Evolutionary conservation across 2,329 filamentous ascomycete species (phyloP).

Genomic region (Periconia sp.): DNA sequence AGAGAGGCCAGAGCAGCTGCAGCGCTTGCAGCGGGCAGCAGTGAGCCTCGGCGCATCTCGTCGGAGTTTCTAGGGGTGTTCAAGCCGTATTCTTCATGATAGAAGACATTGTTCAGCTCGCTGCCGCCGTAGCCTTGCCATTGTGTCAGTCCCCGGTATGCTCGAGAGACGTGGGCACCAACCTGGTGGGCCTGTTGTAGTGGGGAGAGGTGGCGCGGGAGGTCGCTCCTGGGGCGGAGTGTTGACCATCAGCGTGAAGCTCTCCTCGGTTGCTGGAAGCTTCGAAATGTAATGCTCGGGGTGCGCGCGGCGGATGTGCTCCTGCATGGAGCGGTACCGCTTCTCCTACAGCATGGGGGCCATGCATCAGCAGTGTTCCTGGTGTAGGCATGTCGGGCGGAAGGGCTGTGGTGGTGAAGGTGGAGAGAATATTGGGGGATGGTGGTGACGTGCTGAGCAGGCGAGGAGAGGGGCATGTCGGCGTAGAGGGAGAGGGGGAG

Average conservation of each 20-base stretch:
- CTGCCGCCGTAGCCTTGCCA: constrained; percentile 49
- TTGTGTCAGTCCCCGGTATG: constrained; percentile 38
- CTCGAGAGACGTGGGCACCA: constrained; percentile 30
- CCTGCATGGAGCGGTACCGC: constrained; percentile 97
- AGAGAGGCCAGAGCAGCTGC: constrained; percentile 87
- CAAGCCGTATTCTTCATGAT: constrained; percentile 66
- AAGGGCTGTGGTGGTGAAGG: constrained; percentile 1
- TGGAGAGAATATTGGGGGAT: neutral
- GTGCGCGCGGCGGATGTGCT: constrained; percentile 96
- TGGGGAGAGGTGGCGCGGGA: constrained; percentile 52
- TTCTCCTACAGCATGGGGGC: constrained; percentile 68
- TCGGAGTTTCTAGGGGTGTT: constrained; percentile 70
- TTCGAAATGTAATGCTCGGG: constrained; percentile 97
- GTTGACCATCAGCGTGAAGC: constrained; percentile 95
- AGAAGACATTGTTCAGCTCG: constrained; percentile 66
- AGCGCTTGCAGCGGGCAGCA: constrained; percentile 71
- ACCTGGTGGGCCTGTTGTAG: constrained; percentile 40
- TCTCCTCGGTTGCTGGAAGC: constrained; percentile 96
- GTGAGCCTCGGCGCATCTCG: constrained; percentile 65
- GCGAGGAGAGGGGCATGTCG: constrained; percentile 1
- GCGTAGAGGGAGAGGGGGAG: neutral
- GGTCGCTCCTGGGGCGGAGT: constrained; percentile 76
- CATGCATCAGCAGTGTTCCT: constrained; percentile 19
- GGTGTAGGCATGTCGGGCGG: constrained; percentile 3
- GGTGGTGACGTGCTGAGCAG: constrained; percentile 22